Evolutionary conservation across 768 basidiomycete genomes (phyloP).

Genomic region (Lentinula sp.): DNA sequence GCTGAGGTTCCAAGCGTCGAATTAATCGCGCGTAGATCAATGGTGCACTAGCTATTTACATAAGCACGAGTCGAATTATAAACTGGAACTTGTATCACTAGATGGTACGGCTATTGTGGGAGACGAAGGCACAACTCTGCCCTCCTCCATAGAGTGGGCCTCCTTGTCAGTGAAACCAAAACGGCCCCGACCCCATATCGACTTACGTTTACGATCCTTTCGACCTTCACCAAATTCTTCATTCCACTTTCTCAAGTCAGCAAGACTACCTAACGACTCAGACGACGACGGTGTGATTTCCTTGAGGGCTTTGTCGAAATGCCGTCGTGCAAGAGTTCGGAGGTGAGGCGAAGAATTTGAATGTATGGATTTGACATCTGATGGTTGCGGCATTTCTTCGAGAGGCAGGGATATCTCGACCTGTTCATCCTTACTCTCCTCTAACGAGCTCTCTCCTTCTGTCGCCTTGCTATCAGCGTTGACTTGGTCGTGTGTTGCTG

Average conservation of each 20-base stretch:
- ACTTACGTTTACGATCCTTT: slow-evolving; percentile 54
- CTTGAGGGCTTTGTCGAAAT: slow-evolving; percentile 80
- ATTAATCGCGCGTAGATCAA: background rate
- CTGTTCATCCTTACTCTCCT: background rate
- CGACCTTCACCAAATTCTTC: slow-evolving; percentile 90
- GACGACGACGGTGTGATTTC: slow-evolving; percentile 91
- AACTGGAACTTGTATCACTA: background rate
- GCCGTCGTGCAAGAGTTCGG: slow-evolving; percentile 25
- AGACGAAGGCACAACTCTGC: slow-evolving; percentile 29
- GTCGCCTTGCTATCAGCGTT: background rate
- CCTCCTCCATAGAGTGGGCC: slow-evolving; percentile 30
- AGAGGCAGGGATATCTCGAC: background rate
- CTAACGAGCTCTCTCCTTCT: background rate
- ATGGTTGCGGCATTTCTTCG: background rate
- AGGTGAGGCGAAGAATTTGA: slow-evolving; percentile 1
- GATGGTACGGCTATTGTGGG: background rate
- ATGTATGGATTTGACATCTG: background rate
- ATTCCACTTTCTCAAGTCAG: slow-evolving; percentile 83
- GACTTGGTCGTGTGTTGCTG: background rate
- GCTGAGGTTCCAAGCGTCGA: too few species aligned
- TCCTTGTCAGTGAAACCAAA: slow-evolving; percentile 75
- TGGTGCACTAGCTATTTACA: background rate
- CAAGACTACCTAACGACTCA: slow-evolving; percentile 69
- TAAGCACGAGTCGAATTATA: background rate
- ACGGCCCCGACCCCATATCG: slow-evolving; percentile 81